phyloP scores from a whole-genome alignment of 2,329 filamentous ascomycete species.

The Claviceps pusilla region DNA sequence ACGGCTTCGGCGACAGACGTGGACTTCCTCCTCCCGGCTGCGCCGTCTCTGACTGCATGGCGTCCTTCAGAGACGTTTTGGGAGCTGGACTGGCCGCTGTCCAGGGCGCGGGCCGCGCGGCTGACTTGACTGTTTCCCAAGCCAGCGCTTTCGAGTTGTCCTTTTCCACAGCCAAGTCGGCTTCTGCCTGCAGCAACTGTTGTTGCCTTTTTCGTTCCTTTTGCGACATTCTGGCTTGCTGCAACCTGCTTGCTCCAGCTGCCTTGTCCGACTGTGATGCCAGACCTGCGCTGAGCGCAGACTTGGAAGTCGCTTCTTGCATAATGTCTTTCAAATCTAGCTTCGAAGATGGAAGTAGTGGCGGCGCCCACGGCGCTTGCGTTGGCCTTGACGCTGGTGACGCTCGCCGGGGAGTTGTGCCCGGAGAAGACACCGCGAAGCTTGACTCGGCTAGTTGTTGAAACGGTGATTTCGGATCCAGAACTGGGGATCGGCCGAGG shows the following conservation, averaged over 20 bases:
- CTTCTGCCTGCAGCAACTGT: slow-evolving; percentile 47
- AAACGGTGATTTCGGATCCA: background rate
- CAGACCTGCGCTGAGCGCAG: slow-evolving; percentile 38
- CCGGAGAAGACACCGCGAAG: background rate
- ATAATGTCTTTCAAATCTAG: slow-evolving; percentile 67
- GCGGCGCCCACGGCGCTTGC: slow-evolving; percentile 34
- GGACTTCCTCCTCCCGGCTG: slow-evolving; percentile 11
- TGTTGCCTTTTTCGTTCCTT: slow-evolving; percentile 81
- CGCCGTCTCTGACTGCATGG: slow-evolving; percentile 21
- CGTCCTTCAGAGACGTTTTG: slow-evolving; percentile 36
- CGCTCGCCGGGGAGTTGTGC: background rate
- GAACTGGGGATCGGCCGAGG: background rate
- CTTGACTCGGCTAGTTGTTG: background rate
- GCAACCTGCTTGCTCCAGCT: slow-evolving; percentile 20
- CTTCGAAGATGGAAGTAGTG: slow-evolving; percentile 43
- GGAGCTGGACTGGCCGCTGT: slow-evolving; percentile 37
- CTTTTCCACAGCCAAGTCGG: slow-evolving; percentile 25
- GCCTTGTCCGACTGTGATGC: slow-evolving; percentile 34
- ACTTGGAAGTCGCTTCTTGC: slow-evolving; percentile 38
- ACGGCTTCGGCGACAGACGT: slow-evolving; percentile 24
- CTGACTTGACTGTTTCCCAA: slow-evolving; percentile 27
- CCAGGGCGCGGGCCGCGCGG: slow-evolving; percentile 46
- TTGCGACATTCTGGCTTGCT: slow-evolving; percentile 59
- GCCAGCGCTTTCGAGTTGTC: slow-evolving; percentile 20
- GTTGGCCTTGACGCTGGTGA: slow-evolving; percentile 6